These are phyloP conservation scores for Backusella mclennaniae DNA, from an alignment of 192 early-diverging fungal species.

Conservation along the genomic window DNA sequence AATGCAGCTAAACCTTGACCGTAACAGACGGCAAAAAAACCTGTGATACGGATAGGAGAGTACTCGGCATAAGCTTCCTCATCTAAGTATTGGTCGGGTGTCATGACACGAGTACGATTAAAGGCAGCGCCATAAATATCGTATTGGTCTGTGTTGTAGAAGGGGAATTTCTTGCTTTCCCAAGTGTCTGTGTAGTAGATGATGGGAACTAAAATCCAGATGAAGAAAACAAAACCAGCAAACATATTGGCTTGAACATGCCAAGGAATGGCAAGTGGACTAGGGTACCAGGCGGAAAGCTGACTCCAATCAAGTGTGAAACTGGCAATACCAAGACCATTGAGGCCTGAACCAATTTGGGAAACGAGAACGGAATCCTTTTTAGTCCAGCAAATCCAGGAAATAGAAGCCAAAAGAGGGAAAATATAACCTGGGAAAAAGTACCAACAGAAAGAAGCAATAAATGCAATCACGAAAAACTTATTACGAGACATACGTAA, in stretches of 20 bases:
- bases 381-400: conserved; percentile 64
- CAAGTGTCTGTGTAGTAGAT: conserved; percentile 68
- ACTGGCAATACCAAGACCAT: conserved; percentile 68
- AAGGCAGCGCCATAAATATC: conserved; percentile 51
- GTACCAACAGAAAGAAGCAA: conserved; percentile 47
- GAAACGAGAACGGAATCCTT: conserved; percentile 45
- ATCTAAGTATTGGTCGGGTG: conserved; percentile 48
- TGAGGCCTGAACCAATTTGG: conserved; percentile 52
- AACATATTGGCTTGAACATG: conserved; percentile 69
- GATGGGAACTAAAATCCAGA: conserved; percentile 74
- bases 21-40: conserved; percentile 66
- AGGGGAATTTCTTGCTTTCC: conserved; percentile 56
- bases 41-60: conserved; percentile 65
- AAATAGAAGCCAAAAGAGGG: conserved; percentile 62
- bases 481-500: conserved; percentile 31
- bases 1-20: conserved; percentile 69
- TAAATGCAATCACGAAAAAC: conserved; percentile 47
- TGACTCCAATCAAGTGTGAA: conserved; percentile 78
- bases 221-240: conserved; percentile 65
- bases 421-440: conserved; percentile 68
- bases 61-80: conserved; percentile 53
- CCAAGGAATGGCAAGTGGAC: conserved; percentile 75
- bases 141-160: conserved; percentile 65
- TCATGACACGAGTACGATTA: conserved; percentile 57
- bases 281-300: conserved; percentile 55